Conservation (phyloP, 2,329 filamentous ascomycete genomes). For the Kalaharituber pfeilii region DNA sequence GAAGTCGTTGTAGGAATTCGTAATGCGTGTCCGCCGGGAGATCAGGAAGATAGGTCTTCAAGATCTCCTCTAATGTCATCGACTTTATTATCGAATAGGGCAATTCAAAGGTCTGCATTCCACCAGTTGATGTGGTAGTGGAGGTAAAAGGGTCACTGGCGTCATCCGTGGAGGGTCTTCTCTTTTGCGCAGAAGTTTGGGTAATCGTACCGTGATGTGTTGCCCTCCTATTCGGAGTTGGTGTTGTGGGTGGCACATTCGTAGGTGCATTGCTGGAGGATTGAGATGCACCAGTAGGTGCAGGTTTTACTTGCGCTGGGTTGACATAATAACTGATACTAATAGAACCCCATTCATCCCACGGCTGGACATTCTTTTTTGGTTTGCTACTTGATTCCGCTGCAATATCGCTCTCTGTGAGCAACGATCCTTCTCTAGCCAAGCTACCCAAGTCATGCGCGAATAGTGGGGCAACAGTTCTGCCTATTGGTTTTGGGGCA, state of each 20-base stretch:
- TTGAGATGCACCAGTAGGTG: constrained; percentile 1
- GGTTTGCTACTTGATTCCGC: constrained; percentile 24
- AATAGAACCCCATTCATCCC: constrained; percentile 67
- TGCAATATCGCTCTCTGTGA: constrained; percentile 24
- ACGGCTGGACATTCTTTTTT: constrained; percentile 26
- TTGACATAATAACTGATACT: constrained; percentile 61
- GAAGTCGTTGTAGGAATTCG: constrained; percentile 67
- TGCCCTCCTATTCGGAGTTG: constrained; percentile 24
- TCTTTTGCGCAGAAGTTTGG: constrained; percentile 18
- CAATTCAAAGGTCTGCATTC: constrained; percentile 45
- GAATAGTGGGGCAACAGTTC: constrained; percentile 38
- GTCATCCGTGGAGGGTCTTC: constrained; percentile 26
- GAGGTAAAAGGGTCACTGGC: constrained; percentile 28
- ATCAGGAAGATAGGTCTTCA: constrained; percentile 40
- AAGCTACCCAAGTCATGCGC: constrained; percentile 73
- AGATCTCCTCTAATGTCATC: constrained; percentile 39
- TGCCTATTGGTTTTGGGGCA: constrained; percentile 31
- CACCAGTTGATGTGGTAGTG: constrained; percentile 26
- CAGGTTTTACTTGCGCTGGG: constrained; percentile 12
- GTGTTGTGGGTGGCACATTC: constrained; percentile 22
- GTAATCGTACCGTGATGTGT: constrained; percentile 19
- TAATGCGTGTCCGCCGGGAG: constrained; percentile 60
- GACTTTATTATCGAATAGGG: constrained; percentile 37
- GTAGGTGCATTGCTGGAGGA: constrained; percentile 16
- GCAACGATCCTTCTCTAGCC: constrained; percentile 38